phyloP scores from a whole-genome alignment of 345 rosid species.

The Populus tremula region DNA sequence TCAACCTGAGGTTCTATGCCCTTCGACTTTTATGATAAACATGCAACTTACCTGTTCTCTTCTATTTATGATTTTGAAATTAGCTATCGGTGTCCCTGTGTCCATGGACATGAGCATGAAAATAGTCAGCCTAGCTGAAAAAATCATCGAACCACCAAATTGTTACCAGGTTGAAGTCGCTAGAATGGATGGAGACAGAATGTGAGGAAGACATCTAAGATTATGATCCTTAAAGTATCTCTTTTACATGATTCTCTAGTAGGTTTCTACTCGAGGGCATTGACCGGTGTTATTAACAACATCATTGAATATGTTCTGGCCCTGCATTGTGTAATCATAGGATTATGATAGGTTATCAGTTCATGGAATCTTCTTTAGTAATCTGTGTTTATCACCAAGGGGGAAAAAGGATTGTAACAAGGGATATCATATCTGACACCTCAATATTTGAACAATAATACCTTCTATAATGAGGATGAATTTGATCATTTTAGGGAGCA shows the following conservation, averaged over 20 bases:
- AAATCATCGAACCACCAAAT: neutral
- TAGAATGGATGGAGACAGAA: neutral
- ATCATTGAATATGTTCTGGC: neutral
- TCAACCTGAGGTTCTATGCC: slow-evolving; percentile 33
- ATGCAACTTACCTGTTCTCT: neutral
- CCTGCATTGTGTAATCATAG: neutral
- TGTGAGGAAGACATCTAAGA: neutral
- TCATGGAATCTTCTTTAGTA: too few species aligned
- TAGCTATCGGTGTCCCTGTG: neutral
- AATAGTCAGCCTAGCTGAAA: neutral
- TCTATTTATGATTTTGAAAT: neutral
- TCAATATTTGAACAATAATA: neutral
- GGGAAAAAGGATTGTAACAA: too few species aligned
- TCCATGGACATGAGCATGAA: neutral
- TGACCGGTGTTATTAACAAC: neutral
- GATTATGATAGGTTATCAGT: neutral
- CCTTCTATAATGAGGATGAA: neutral
- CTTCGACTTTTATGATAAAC: neutral
- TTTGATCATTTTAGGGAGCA: neutral
- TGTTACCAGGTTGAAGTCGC: neutral
- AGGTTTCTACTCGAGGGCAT: neutral
- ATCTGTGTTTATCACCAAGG: too few species aligned
- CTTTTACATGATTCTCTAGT: neutral
- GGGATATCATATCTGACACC: too few species aligned
- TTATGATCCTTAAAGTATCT: neutral